phyloP scores from a whole-genome alignment of 495 filamentous ascomycete genomes.

The Immersiella caudata region DNA sequence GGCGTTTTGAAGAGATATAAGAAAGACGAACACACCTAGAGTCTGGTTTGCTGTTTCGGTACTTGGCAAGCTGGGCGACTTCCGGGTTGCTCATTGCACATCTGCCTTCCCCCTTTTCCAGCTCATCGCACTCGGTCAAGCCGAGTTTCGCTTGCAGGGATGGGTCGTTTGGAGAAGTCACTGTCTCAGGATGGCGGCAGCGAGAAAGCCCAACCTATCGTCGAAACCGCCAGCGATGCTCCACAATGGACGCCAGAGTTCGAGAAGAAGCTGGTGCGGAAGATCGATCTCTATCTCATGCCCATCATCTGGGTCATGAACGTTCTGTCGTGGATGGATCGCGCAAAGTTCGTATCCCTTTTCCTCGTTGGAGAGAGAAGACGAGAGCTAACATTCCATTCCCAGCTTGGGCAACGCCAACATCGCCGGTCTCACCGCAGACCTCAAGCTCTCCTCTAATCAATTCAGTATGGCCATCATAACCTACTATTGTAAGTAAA shows the following conservation, averaged over 20 bases:
- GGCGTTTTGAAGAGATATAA: not conserved
- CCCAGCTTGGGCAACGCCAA: slow-evolving; percentile 62
- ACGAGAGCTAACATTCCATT: not conserved
- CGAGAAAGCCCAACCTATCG: not conserved
- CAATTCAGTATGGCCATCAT: slow-evolving; percentile 62
- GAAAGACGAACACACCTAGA: not conserved
- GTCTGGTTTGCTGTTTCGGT: no score
- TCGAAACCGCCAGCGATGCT: not conserved
- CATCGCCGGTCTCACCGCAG: slow-evolving; percentile 60
- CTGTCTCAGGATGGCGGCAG: not conserved
- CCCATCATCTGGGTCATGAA: slow-evolving; percentile 49
- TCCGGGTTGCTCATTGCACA: not conserved
- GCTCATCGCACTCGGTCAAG: not conserved
- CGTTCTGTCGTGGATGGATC: slow-evolving; percentile 48
- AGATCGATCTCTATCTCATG: slow-evolving; percentile 41
- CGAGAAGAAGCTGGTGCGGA: slow-evolving; percentile 38
- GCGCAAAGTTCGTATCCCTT: slow-evolving; percentile 47
- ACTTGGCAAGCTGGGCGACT: no score
- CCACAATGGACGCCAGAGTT: slow-evolving; percentile 22
- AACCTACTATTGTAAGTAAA: slow-evolving; percentile 54
- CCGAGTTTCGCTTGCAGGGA: not conserved
- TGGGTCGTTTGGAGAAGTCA: slow-evolving; percentile 5
- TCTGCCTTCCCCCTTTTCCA: not conserved
- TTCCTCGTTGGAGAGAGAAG: no score
- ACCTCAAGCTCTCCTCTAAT: slow-evolving; percentile 57